phyloP scores from a whole-genome alignment of 2,329 filamentous ascomycete genomes.

The Pseudophaeomoniella oleicola region DNA sequence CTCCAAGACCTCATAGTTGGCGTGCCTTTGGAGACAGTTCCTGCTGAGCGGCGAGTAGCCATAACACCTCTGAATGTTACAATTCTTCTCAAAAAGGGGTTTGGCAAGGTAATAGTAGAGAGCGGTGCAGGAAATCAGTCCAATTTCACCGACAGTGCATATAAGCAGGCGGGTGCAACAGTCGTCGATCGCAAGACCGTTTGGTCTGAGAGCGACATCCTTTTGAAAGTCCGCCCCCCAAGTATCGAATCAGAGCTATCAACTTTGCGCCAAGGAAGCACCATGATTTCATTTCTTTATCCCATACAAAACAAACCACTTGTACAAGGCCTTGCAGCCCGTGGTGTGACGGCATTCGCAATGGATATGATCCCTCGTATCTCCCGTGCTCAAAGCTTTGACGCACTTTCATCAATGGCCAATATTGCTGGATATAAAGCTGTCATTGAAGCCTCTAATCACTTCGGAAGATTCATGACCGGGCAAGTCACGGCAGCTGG shows the following conservation, averaged over 20 bases:
- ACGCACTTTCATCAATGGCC: conserved; percentile 79
- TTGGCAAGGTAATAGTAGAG: conserved; percentile 62
- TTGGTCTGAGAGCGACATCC: conserved; percentile 61
- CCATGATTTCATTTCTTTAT: conserved; percentile 71
- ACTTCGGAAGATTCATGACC: conserved; percentile 76
- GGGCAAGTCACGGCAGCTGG: conserved; percentile 84
- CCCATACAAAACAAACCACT: conserved; percentile 65
- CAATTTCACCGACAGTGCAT: conserved; percentile 64
- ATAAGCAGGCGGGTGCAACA: conserved; percentile 63
- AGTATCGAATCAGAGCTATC: conserved; percentile 53
- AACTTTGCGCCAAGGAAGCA: conserved; percentile 52
- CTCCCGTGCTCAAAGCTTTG: conserved; percentile 75
- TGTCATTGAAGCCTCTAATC: conserved; percentile 76
- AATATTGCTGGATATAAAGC: conserved; percentile 92
- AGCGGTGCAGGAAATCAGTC: conserved; percentile 64
- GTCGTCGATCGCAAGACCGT: conserved; percentile 55
- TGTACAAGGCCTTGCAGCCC: conserved; percentile 56
- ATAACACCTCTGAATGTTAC: conserved; percentile 73
- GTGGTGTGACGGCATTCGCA: conserved; percentile 63
- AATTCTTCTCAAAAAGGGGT: conserved; percentile 73
- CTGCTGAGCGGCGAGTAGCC: conserved; percentile 68
- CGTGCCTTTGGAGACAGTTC: conserved; percentile 64
- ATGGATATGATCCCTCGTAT: conserved; percentile 92
- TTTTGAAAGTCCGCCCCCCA: conserved; percentile 72
- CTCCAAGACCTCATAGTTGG: conserved; percentile 64